Evolutionary conservation across 2,329 filamentous ascomycete genomes (phyloP).

Genomic region (Trichoderma lentiforme): DNA sequence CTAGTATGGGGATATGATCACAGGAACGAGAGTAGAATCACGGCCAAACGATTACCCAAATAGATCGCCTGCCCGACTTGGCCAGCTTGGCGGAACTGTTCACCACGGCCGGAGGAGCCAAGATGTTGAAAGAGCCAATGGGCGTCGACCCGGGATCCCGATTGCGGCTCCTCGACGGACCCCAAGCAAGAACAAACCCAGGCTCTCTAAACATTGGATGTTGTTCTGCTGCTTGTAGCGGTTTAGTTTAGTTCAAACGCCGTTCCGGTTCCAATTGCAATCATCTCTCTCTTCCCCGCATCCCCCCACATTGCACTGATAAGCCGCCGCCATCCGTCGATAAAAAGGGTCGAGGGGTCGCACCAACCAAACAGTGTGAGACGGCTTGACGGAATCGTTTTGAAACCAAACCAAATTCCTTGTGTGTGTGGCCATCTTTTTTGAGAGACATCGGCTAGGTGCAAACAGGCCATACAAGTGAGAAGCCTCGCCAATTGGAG

Average conservation of each 20-base stretch:
- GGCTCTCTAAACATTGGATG: background rate
- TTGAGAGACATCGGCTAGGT: background rate
- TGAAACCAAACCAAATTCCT: background rate
- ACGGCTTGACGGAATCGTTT: background rate
- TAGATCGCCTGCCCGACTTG: conserved; percentile 12
- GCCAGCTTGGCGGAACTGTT: background rate
- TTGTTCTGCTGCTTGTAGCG: background rate
- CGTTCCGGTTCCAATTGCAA: background rate
- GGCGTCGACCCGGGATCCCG: background rate
- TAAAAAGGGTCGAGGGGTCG: conserved; percentile 7
- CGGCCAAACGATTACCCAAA: background rate
- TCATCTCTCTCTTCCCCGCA: background rate
- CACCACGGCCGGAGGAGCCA: background rate
- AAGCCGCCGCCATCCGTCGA: conserved; percentile 19
- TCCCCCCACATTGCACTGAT: conserved; percentile 14
- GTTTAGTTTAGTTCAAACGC: background rate
- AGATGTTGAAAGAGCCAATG: background rate
- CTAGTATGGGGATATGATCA: background rate
- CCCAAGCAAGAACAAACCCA: background rate
- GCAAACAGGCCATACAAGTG: background rate
- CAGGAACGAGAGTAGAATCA: background rate
- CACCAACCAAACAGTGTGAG: background rate
- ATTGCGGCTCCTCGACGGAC: background rate
- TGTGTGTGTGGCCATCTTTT: background rate
- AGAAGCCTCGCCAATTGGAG: background rate